Base-by-base conservation (phyloP, 2,329 filamentous ascomycete genomes). In the Bipolaris zeicola region DNA sequence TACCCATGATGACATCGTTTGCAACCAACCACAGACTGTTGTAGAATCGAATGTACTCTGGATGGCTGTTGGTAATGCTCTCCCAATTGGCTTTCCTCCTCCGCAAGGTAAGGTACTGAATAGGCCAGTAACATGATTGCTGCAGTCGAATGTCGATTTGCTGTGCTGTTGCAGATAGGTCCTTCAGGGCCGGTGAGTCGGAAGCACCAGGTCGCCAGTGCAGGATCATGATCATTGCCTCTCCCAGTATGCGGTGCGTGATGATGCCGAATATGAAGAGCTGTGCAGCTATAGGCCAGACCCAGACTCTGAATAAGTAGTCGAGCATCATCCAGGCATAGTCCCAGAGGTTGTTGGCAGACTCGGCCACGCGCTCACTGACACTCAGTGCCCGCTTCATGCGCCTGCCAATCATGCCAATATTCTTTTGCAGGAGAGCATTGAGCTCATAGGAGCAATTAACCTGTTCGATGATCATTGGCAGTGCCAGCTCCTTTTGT, bases 121-220 rank as follows among this genome's bases (percentile, higher is more conserved):
- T 92, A 2, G 95, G 96, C 93, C 94, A 98, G 76, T 99, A 99
- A 77, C 94, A 98, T 72, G 98, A 98, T 73, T 99, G 95, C 73
- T 98, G 92, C 20, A 99, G 83, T 5, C 95, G 90, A 63, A 99
- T 97, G 77, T 99, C 95, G 34, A 99, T 88, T 76, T 99, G 95
- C 74, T 99, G 95, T 22, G 95, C 95, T 0, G 94, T 98, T 13
- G 95, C 95, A 31, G 93, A 98, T 42, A 98, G 87, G 73, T 99
- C 95, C 74, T 98, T 98, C 53, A 99, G 79, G 0, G 95, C 95
- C 38, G 92, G 88, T 47, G 88, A 89, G 39, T 89, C 88, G 6
- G 91, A 89, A 18, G 65, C 66, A 44, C 89, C 86, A 22, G 87
- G 83, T 33, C 92, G 87, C 87, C 93, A 98, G 77, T 98, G 94